These are phyloP conservation scores for Trifolium dubium DNA, from an alignment of 306 rosid species.

Conservation along the genomic window DNA sequence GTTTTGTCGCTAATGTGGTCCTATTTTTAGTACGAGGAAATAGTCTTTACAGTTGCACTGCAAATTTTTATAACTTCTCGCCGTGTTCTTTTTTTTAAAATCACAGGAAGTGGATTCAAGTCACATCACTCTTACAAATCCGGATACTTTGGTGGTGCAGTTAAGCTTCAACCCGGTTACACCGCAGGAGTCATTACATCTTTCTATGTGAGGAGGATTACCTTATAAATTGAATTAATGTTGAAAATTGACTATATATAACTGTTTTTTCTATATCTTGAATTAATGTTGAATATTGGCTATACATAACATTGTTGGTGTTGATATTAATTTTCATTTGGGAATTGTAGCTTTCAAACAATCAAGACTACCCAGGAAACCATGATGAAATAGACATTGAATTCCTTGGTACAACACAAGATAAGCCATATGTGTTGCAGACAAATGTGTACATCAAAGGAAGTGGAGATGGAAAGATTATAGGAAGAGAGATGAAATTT, in stretches of 20 bases:
- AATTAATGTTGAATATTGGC: slow-evolving; percentile 15
- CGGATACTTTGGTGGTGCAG: slow-evolving; percentile 81
- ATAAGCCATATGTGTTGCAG: slow-evolving; percentile 83
- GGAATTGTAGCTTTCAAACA: slow-evolving; percentile 81
- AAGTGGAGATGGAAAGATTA: slow-evolving; percentile 74
- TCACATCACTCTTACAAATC: slow-evolving; percentile 63
- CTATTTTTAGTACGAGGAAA: neutral
- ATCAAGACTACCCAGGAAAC: slow-evolving; percentile 72
- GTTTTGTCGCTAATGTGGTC: neutral
- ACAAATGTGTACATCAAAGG: slow-evolving; percentile 89
- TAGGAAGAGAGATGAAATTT: slow-evolving; percentile 83
- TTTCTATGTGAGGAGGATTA: slow-evolving; percentile 63
- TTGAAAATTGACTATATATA: slow-evolving; percentile 11
- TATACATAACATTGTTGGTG: neutral
- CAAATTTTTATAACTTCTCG: neutral
- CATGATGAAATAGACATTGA: slow-evolving; percentile 94
- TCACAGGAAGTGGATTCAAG: slow-evolving; percentile 91
- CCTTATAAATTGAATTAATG: neutral
- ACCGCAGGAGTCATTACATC: slow-evolving; percentile 90
- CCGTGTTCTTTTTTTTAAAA: slow-evolving; percentile 21
- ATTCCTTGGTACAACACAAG: slow-evolving; percentile 81
- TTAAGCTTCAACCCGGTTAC: slow-evolving; percentile 83
- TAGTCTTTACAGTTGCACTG: neutral
- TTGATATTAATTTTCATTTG: slow-evolving; percentile 23
- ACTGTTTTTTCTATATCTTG: neutral